A percentile compares a stretch with the other conserved stretches of the same genome.
These are phyloP conservation scores for Chamaecrista fasciculata DNA, from an alignment of 306 rosid species.

Conservation along the genomic window DNA sequence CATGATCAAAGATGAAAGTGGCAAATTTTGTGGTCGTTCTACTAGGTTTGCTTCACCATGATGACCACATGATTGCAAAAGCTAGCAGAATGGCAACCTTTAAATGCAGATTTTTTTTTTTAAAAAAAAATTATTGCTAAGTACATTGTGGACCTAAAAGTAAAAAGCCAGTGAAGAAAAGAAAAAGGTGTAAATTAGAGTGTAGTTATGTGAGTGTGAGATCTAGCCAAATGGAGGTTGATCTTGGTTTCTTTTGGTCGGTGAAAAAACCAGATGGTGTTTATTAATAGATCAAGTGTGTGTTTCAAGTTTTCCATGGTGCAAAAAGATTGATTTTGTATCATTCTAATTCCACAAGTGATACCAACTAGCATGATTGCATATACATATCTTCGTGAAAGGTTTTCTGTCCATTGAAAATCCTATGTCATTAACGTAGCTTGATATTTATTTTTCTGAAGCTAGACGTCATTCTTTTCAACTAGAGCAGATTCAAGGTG, in stretches of 20 bases:
- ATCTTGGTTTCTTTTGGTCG: neutral
- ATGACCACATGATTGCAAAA: neutral
- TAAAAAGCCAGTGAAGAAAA: neutral
- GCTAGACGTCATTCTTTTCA: neutral
- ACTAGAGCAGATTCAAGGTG: neutral
- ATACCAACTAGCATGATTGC: neutral
- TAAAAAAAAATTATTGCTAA: no score
- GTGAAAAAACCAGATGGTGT: neutral
- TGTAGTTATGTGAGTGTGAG: neutral
- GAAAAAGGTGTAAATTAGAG: neutral
- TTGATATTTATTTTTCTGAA: neutral
- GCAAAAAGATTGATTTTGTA: neutral
- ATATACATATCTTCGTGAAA: neutral
- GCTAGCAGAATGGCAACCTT: neutral
- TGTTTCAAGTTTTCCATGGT: neutral
- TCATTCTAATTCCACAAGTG: neutral
- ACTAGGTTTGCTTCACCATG: neutral
- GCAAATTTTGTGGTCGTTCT: neutral
- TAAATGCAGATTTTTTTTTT: neutral
- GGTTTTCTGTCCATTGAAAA: neutral
- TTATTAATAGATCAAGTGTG: neutral
- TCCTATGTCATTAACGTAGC: neutral
- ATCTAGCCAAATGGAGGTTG: neutral
- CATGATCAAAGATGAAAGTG: conserved; percentile 7
- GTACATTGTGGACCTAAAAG: neutral